Base-by-base conservation (phyloP, 192 early-diverging fungal genomes). In the Coemansia sp. region DNA sequence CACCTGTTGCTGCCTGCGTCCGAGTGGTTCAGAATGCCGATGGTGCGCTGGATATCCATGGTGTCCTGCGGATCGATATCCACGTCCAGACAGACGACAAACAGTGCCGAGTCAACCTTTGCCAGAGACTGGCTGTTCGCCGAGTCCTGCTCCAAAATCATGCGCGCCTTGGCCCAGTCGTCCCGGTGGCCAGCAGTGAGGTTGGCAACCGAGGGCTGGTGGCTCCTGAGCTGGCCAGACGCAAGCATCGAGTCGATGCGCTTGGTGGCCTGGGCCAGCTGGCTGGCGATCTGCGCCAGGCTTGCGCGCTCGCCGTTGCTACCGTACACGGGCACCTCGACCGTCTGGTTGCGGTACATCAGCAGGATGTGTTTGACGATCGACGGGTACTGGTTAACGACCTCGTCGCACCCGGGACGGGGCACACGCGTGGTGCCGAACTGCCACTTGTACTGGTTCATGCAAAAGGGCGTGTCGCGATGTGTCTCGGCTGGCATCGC, bases 371-470 rank as follows among this genome's bases (percentile, higher is more conserved):
- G 95, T 39, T 82, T 84, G 39, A 91, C 87, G 2, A 74, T 86
- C 15, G 90, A 68, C 8, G 95, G 95, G 71, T 86, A 91, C 49
- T 86, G 77, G 25, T 86, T 82, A 7, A 88, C 81, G 48, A 96
- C 81, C 23, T 84, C 82, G 71, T 99, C 96, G 25, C 85, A 67
- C 2, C 75, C 82, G 10, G 75, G 40, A 2, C 88, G 87, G 12
- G 95, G 87, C 34, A 95, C 82, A 18, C 96, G 85, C 46, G 86
- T 85, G 7, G 90, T 87, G 42, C 92, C 91, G 83, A 95, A 96
- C 68, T 91, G 87, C 51, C 87, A 87, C 61, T 86, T 90, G 82
- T 91, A 92, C 84, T 99, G 96, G 81, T 95, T 89, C 96, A 99
- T 99, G 81, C 93, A 95, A 28, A 96, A 77, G 4, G 94, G 93